phyloP scores from a whole-genome alignment of 2,329 filamentous ascomycete species.

The Teratosphaeria epicoccoides region DNA sequence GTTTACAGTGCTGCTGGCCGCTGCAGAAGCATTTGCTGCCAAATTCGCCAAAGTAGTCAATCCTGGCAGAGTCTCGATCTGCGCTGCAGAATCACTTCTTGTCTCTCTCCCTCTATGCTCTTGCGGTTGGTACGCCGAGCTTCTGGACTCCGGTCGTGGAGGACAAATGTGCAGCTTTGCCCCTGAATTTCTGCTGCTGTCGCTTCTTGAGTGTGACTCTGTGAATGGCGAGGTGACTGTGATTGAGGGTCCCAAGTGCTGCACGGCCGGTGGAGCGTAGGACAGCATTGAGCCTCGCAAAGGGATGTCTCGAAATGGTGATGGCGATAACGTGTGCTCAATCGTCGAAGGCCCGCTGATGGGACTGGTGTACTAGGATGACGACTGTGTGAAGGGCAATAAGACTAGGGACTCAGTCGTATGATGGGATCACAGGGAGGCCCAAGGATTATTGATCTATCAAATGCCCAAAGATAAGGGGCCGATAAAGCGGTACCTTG shows the following conservation, averaged over 20 bases:
- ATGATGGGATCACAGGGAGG: not conserved
- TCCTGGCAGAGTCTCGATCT: slow-evolving; percentile 26
- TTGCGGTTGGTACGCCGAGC: not conserved
- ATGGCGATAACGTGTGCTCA: no score
- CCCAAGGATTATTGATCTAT: not conserved
- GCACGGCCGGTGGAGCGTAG: slow-evolving; percentile 17
- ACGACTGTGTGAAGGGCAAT: not conserved
- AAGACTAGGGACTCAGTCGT: not conserved
- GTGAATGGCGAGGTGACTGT: slow-evolving; percentile 10
- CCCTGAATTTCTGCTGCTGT: not conserved
- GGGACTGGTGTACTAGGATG: no score
- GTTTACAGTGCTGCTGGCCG: not conserved
- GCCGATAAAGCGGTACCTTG: not conserved
- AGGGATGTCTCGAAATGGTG: no score
- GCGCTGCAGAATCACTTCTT: slow-evolving; percentile 1
- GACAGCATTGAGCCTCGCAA: slow-evolving; percentile 37
- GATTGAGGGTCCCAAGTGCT: slow-evolving; percentile 12
- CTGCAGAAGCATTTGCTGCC: slow-evolving; percentile 16
- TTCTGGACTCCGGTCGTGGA: not conserved
- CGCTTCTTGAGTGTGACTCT: slow-evolving; percentile 6
- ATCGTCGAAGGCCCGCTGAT: no score
- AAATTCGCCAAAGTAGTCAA: slow-evolving; percentile 17
- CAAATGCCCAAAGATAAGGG: not conserved
- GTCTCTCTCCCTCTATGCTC: not conserved
- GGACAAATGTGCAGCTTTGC: not conserved